Conservation (phyloP, 208 protist species). For the Endotrypanum monterogeii region DNA sequence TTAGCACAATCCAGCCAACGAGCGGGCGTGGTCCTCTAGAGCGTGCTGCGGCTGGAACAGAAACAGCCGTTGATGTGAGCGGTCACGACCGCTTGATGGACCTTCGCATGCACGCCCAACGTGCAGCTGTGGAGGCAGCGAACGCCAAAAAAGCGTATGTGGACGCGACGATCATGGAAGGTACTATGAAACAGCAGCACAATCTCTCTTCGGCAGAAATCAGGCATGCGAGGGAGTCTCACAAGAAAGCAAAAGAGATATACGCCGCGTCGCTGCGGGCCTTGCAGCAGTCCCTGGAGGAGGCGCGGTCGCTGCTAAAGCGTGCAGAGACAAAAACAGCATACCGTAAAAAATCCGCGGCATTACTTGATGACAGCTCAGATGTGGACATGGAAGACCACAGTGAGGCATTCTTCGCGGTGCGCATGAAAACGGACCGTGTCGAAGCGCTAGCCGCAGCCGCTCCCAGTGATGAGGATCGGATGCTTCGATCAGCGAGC, state of each 20-base stretch:
- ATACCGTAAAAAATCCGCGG: conserved; percentile 2
- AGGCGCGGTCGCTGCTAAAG: conserved; percentile 16
- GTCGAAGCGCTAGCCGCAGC: conserved; percentile 8
- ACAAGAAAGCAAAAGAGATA: conserved; percentile 4
- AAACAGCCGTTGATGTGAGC: conserved; percentile 33
- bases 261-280: conserved; percentile 9
- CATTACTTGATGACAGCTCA: conserved; percentile 6
- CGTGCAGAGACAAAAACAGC: conserved; percentile 1
- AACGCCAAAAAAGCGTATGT: conserved; percentile 32
- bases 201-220: conserved; percentile 4
- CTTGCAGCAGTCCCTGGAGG: conserved; percentile 5
- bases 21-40: conserved; percentile 34
- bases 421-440: conserved; percentile 19
- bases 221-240: conserved; percentile 10
- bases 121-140: conserved; percentile 23
- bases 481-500: conserved; percentile 19
- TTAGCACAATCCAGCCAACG: conserved; percentile 31
- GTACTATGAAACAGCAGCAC: conserved; percentile 17
- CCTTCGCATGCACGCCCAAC: conserved; percentile 47
- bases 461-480: conserved; percentile 14
- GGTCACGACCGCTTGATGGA: conserved; percentile 43
- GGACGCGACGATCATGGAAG: neutral
- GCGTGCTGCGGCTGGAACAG: conserved; percentile 15
- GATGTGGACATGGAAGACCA: conserved; percentile 11
- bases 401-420: conserved; percentile 12